Conservation (phyloP, 345 rosid species). For the Eucalyptus sp. region DNA sequence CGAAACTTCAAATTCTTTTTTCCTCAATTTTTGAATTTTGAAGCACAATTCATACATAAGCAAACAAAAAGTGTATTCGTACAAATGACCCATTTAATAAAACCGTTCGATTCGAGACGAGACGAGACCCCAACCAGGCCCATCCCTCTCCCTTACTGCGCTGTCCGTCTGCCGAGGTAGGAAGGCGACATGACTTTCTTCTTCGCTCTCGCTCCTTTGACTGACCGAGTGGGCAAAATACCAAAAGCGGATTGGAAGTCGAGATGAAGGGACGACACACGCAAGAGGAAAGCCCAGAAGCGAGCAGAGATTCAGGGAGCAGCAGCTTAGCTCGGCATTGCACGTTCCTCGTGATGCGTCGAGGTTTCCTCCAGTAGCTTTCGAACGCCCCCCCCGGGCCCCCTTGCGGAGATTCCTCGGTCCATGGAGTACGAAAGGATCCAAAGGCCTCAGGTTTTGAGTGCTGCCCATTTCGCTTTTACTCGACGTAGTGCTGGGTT, state of each 20-base stretch:
- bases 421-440: conserved; percentile 86
- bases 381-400: neutral
- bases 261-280: neutral
- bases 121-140: neutral
- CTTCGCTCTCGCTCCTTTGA: neutral
- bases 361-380: neutral
- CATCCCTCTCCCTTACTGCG: neutral
- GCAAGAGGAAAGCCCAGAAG: neutral
- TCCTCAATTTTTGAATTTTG: neutral
- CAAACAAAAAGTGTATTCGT: neutral
- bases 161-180: neutral
- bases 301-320: neutral
- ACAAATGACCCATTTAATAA: neutral
- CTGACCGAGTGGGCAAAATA: neutral
- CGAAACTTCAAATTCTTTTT: neutral
- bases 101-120: neutral
- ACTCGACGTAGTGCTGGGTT: neutral
- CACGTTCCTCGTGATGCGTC: neutral
- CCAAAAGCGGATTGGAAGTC: neutral
- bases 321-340: neutral
- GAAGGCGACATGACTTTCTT: neutral
- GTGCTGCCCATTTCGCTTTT: neutral
- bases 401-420: neutral
- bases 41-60: neutral
- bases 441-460: conserved; percentile 32